Conservation (phyloP, 2,329 filamentous ascomycete genomes). For the Pseudovirgaria hyperparasitica region DNA sequence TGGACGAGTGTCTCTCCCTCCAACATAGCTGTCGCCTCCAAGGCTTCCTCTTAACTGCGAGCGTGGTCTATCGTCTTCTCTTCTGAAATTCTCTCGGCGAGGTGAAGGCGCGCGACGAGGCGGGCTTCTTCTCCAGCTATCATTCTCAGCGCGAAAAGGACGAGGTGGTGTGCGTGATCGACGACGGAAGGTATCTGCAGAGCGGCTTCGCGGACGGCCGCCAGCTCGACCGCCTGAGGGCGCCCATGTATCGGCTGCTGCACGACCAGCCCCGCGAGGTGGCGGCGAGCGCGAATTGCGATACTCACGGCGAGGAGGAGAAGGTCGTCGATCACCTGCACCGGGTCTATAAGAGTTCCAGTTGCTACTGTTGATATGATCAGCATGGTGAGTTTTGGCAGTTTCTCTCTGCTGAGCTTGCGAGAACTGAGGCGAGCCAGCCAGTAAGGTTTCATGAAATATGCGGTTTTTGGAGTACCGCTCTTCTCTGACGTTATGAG, state of each 20-base stretch:
- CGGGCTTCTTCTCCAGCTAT: conserved; percentile 31
- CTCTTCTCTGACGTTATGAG: conserved; percentile 15
- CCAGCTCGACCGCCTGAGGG: conserved; percentile 17
- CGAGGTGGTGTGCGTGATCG: conserved; percentile 26
- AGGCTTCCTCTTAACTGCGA: conserved; percentile 10
- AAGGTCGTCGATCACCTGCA: background rate
- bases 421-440: conserved; percentile 20
- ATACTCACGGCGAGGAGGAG: too few species aligned
- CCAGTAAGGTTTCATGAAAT: conserved; percentile 24
- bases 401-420: too few species aligned
- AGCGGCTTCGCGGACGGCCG: conserved; percentile 26
- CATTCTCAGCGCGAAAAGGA: conserved; percentile 18
- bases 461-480: conserved; percentile 25
- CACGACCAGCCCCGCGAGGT: conserved; percentile 21
- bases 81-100: conserved; percentile 23
- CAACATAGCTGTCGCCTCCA: conserved; percentile 17
- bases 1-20: conserved; percentile 27
- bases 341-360: conserved; percentile 1
- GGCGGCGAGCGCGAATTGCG: conserved; percentile 22
- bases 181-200: conserved; percentile 21
- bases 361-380: too few species aligned
- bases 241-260: conserved; percentile 30
- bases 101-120: conserved; percentile 28
- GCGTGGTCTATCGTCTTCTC: conserved; percentile 28
- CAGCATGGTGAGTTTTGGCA: too few species aligned